Percentiles rank a stretch among this genome's conserved stretches.
Evolutionary conservation across 305 asterid genomes (phyloP).

Genomic region (Fraxinus platypoda): DNA sequence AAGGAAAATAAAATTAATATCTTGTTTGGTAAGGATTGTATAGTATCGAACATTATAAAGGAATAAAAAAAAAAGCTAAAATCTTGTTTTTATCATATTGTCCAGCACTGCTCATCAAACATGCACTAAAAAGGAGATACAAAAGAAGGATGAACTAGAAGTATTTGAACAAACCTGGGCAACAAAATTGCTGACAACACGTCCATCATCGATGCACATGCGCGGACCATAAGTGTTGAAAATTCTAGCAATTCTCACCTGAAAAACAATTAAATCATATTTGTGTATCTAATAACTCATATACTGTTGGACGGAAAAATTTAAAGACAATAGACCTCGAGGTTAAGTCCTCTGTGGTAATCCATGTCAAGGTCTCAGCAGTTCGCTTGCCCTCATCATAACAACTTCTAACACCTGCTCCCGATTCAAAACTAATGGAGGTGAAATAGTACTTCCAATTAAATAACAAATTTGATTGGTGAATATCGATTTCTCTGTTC

Average conservation of each 20-base stretch:
- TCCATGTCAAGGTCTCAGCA: slow-evolving; percentile 86
- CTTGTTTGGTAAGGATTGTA: not conserved
- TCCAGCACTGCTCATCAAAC: not conserved
- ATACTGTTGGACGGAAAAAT: not conserved
- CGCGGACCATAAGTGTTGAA: slow-evolving; percentile 92
- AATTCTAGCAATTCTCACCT: slow-evolving; percentile 86
- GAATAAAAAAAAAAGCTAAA: not conserved
- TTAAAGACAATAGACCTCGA: slow-evolving; percentile 49
- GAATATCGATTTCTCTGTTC: not conserved
- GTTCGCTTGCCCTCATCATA: slow-evolving; percentile 90
- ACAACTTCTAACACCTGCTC: slow-evolving; percentile 79
- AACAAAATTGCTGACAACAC: slow-evolving; percentile 88
- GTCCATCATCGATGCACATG: slow-evolving; percentile 87
- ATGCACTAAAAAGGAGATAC: not conserved
- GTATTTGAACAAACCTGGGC: slow-evolving; percentile 54
- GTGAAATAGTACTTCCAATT: not conserved
- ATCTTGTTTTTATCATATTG: not conserved
- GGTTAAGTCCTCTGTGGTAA: slow-evolving; percentile 78
- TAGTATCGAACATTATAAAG: not conserved
- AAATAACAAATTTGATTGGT: not conserved
- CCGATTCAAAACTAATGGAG: slow-evolving; percentile 9
- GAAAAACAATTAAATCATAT: slow-evolving; percentile 2
- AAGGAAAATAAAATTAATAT: not conserved
- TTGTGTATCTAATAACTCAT: not conserved
- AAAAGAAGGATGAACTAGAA: not conserved